Evolutionary conservation across 2,329 filamentous ascomycete species (phyloP).

Genomic region (Diplodia seriata): DNA sequence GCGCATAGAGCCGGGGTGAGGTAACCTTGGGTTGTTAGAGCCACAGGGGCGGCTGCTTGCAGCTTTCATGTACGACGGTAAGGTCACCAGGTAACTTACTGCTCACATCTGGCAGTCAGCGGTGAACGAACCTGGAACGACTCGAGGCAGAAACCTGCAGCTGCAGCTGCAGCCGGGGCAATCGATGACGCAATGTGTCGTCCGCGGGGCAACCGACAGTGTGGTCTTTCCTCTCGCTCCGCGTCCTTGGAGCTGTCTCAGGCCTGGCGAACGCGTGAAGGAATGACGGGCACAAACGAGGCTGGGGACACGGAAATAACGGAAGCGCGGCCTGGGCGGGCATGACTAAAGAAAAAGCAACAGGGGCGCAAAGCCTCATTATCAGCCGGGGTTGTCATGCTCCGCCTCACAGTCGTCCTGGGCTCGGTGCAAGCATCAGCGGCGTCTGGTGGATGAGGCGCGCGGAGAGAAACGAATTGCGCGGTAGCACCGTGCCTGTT

Average conservation of each 20-base stretch:
- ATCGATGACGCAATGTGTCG: conserved; percentile 22
- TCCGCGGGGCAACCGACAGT: not conserved
- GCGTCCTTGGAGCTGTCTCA: conserved; percentile 7
- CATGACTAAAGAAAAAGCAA: conserved; percentile 22
- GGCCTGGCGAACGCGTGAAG: conserved; percentile 7
- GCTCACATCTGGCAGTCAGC: conserved; percentile 11
- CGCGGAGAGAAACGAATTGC: not conserved
- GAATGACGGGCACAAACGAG: not conserved
- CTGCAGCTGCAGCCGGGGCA: not conserved
- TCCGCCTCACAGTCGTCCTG: conserved; percentile 18
- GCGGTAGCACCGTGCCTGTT: conserved; percentile 21
- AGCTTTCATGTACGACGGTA: not conserved
- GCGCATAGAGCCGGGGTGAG: not conserved
- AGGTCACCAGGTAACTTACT: conserved; percentile 10
- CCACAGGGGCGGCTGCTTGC: conserved; percentile 18
- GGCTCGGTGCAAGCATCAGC: conserved; percentile 10
- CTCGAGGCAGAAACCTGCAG: not conserved
- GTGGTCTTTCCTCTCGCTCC: not conserved
- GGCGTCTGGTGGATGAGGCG: conserved; percentile 1
- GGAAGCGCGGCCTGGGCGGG: not conserved
- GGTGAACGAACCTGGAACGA: conserved; percentile 2
- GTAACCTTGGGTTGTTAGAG: conserved; percentile 25
- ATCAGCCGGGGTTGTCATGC: conserved; percentile 29
- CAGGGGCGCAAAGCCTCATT: conserved; percentile 1
- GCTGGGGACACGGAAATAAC: conserved; percentile 2